These are phyloP conservation scores for Globisporangium lucens DNA, from an alignment of 352 stramenopile species.

Conservation along the genomic window DNA sequence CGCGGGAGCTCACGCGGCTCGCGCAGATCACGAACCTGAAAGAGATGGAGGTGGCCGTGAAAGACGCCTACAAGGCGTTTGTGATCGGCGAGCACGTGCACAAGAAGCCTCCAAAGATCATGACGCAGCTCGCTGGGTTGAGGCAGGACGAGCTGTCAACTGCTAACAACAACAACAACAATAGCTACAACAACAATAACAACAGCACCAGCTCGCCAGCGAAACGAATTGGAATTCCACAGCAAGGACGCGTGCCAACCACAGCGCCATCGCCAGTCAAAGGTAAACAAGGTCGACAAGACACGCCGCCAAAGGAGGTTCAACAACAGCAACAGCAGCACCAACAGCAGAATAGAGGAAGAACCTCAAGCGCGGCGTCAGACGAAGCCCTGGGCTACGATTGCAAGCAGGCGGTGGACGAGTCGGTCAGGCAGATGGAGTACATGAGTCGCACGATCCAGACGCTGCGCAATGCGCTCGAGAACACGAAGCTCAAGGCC, in stretches of 20 bases:
- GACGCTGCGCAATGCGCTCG: slow-evolving; percentile 53
- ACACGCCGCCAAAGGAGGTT: not conserved
- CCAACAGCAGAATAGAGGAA: slow-evolving; percentile 3
- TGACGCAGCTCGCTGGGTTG: slow-evolving; percentile 9
- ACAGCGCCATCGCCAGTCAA: slow-evolving; percentile 16
- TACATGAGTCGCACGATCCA: slow-evolving; percentile 78
- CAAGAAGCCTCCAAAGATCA: slow-evolving; percentile 50
- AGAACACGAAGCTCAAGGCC: slow-evolving; percentile 65
- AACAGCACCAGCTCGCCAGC: slow-evolving; percentile 8
- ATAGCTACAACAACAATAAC: not conserved
- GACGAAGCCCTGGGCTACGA: slow-evolving; percentile 66
- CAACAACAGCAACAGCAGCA: not conserved
- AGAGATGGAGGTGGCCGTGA: slow-evolving; percentile 75
- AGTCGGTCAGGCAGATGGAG: slow-evolving; percentile 78
- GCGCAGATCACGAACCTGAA: slow-evolving; percentile 75
- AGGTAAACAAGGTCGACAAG: not conserved
- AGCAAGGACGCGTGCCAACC: not conserved
- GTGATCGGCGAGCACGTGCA: slow-evolving; percentile 66
- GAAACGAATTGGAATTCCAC: slow-evolving; percentile 1
- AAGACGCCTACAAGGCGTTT: slow-evolving; percentile 73
- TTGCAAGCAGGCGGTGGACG: slow-evolving; percentile 70
- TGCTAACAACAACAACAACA: not conserved
- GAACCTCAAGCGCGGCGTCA: slow-evolving; percentile 2
- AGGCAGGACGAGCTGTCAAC: not conserved
- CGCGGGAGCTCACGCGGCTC: slow-evolving; percentile 67